Base-by-base conservation (phyloP, 306 rosid genomes). In the Vigna trinervia region DNA sequence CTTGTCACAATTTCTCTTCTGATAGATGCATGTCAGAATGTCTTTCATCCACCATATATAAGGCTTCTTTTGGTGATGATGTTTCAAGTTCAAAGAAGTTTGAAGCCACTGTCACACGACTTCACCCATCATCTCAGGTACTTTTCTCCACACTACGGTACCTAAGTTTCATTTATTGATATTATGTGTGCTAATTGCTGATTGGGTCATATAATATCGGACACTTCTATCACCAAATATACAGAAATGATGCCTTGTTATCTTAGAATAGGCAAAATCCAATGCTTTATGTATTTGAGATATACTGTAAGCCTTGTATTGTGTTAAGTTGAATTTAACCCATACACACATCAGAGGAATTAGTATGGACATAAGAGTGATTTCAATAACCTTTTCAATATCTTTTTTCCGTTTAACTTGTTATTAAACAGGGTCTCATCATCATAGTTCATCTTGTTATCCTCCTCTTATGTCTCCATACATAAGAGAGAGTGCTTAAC, bases 21-120 rank as follows among this genome's bases (percentile, higher is more conserved):
- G 98, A 92, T 38, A 85, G 91, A 64, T 91, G 90, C 87, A 82
- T 89, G 88, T 96, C 97, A 5, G 98, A 91, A 71, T 88, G 97
- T 65, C 91, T 89, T 78, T 96, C 99, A 5, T 89, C 98, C 73
- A 81, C 90, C 67, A 88, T 88, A 39, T 96, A 92, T 67, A 96
- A 86, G 78, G 99, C 97, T 74, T 88, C 97, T 38, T 96, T 96
- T 72, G 97, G 98, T 66, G 99, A 92, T 51, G 98, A 92, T 32
- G 76, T 71, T 74, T 89, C 93, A 53, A 91, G 87, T 67, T 89
- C 90, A 26, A 96, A 93, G 85, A 91, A 85, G 78, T 91, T 88
- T 68, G 99, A 91, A 82, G 99, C 99, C 53, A 96, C 97, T 32
- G 89, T 96, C 73, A 96, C 99, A 13, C 93, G 96, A 17, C 94